Base-by-base conservation (phyloP, 805 yeast genomes). In the Spathaspora sp. region DNA sequence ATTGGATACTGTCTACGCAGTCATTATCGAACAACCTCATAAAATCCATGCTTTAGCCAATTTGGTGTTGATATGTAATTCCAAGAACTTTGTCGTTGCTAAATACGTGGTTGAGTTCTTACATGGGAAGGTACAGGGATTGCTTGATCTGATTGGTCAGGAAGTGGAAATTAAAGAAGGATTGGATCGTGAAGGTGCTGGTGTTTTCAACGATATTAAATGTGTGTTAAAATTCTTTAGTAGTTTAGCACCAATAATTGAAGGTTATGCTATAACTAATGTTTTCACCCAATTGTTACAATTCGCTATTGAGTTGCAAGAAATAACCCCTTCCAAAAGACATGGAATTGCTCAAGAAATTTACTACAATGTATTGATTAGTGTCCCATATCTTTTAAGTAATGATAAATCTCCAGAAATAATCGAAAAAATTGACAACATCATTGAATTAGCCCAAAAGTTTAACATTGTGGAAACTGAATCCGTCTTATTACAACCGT, bases 11-110 rank as follows among this genome's bases (percentile, higher is more conserved):
- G 62, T 91, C 23, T 78, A 79, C 50, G 89, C 96, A 2, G 79
- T 88, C 44, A 76, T 86, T 10, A 69, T 80, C 28, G 98, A 94
- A 67, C 97, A 93, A 67, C 98, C 99, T 0, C 96, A 92, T 56
- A 94, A 92, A 65, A 80, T 86, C 53, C 82, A 85, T 12, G 79
- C 85, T n/a, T 67, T 93, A 52, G 79, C 90, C 26, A 82, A 85
- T 8, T 73, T 90, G 57, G 70, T 91, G 5, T 78, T 85, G 60
- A 72, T 84, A 19, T 83, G 89, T 46, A 85, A 87, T 68, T 74
- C 86, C 20, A 78, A 78, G 52, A 83, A 82, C 65, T 78, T 80
- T 35, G 72, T 79, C 39, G 83, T 89, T 43, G 93, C 96, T 48
- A 81, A 82, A 57, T 79, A 80, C 47, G 79, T 89, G 11, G 67